A percentile compares a stretch with the other conserved stretches of the same genome.
Conservation (phyloP, 805 yeast species). For the Metschnikowia drakensbergensis region DNA sequence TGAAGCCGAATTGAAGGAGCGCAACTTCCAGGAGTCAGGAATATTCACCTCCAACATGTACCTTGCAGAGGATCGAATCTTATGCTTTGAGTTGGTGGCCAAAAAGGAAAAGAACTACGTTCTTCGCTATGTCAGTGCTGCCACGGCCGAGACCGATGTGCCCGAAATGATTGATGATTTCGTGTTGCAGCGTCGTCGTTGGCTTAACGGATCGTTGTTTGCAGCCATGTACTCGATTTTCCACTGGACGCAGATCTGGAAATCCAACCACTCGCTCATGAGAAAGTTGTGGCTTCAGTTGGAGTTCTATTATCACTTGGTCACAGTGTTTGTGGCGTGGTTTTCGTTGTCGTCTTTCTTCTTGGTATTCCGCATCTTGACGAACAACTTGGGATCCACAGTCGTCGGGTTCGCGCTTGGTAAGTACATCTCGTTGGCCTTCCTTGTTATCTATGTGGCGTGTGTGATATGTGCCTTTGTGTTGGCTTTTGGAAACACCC, state of each 20-base stretch:
- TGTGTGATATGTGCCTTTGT: constrained; percentile 83
- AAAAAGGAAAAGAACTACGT: constrained; percentile 83
- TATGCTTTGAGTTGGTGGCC: constrained; percentile 62
- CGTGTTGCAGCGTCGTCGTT: constrained; percentile 92
- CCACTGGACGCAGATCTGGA: constrained; percentile 86
- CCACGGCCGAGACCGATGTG: constrained; percentile 95
- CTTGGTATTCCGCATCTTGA: constrained; percentile 86
- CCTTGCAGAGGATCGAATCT: constrained; percentile 64
- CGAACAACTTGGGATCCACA: constrained; percentile 61
- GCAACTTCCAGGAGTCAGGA: constrained; percentile 40
- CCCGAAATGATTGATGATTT: constrained; percentile 95
- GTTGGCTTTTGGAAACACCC: constrained; percentile 89
- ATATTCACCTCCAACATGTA: constrained; percentile 68
- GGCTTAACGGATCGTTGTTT: constrained; percentile 97
- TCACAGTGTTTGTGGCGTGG: constrained; percentile 79
- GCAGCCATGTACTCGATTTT: constrained; percentile 89
- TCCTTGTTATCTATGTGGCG: constrained; percentile 81
- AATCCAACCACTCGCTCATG: constrained; percentile 75
- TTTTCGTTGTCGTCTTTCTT: constrained; percentile 91
- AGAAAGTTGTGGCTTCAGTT: constrained; percentile 79
- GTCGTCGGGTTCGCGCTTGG: constrained; percentile 69
- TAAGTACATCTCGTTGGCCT: constrained; percentile 67
- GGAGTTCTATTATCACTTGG: constrained; percentile 85
- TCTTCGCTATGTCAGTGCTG: constrained; percentile 84
- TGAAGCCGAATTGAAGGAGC: constrained; percentile 35